Evolutionary conservation across 1,284 basidiomycete genomes (phyloP).

Genomic region (Thecaphora frezii): DNA sequence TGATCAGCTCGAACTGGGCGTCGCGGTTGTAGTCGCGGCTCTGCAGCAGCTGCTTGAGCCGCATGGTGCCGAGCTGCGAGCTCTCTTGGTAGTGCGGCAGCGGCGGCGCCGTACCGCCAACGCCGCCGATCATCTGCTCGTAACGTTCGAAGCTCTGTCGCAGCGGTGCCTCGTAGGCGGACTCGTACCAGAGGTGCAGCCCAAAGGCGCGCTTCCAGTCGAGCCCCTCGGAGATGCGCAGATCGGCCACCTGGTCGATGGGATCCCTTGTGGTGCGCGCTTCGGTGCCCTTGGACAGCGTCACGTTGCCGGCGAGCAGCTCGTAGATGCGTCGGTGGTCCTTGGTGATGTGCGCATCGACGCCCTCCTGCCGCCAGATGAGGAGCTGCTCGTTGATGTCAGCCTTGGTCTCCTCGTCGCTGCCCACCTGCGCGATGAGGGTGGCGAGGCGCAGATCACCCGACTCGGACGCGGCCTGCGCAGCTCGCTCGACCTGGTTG

Average conservation of each 20-base stretch:
- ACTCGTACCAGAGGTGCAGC: slow-evolving; percentile 84
- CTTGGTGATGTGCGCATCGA: slow-evolving; percentile 72
- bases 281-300: slow-evolving; percentile 65
- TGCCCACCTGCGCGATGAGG: slow-evolving; percentile 84
- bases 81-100: slow-evolving; percentile 55
- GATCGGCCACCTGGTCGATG: slow-evolving; percentile 68
- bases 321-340: slow-evolving; percentile 81
- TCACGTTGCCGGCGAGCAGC: slow-evolving; percentile 77
- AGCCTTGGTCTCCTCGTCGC: slow-evolving; percentile 73
- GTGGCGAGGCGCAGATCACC: slow-evolving; percentile 85
- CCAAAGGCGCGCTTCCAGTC: slow-evolving; percentile 97
- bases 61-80: slow-evolving; percentile 39
- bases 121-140: slow-evolving; percentile 60
- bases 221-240: slow-evolving; percentile 75
- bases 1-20: slow-evolving; percentile 79
- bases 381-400: slow-evolving; percentile 78
- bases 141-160: slow-evolving; percentile 73
- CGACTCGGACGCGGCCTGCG: slow-evolving; percentile 72
- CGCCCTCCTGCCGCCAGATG: slow-evolving; percentile 79
- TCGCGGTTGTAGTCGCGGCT: slow-evolving; percentile 63
- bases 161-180: slow-evolving; percentile 73
- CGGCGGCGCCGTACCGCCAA: slow-evolving; percentile 50
- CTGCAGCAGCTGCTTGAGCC: slow-evolving; percentile 37
- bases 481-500: slow-evolving; percentile 82
- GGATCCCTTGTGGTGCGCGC: slow-evolving; percentile 62